Evolutionary conservation across 306 rosid species (phyloP), one percentile per base, ranked within the genome.

Genomic region (Cucumis hystrix): DNA sequence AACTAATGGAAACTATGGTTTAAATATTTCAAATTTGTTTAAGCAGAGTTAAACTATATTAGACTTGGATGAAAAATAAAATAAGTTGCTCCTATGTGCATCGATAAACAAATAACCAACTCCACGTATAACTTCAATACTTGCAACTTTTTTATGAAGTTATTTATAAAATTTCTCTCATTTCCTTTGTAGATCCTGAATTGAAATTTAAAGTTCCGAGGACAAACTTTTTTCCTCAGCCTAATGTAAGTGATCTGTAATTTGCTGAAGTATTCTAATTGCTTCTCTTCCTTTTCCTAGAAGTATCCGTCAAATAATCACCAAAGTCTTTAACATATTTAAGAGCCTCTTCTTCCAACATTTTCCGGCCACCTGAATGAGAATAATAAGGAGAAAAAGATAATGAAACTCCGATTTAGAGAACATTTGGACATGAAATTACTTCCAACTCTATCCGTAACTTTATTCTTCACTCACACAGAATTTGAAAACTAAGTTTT

Each of bases 181-280:
- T 73, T 49, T 40, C 81, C 75, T 64, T 84, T 80, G 67, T 89
- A 95, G 98, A 88, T 74, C 91, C 96, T 14, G 89, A 88, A 79
- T 85, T 91, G 86, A 92, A 84, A 78, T 78, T 88, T 72, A 89
- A 83, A 75, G 96, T 92, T 66, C 90, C 96, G 37, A 84, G 96
- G 82, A 60, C 93, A 78, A 78, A 85, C 77, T 94, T 95, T 80
- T 94, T 95, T 82, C 97, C 98, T 75, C 96, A 88, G 87, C 98
- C 98, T 23, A 92, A 92, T 75, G 97, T 90, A 83, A 85, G 97
- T 83, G 65, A 82, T 72, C 61, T 74, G 15, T 78, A 59, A 58
- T 81, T 62, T 52, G 62, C 3, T 56, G 20, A 43, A 67, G 41
- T 60, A 59, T 37, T 65, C 49, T 14, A 47, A 47, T 47, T 65